Conservation (phyloP, 2,329 filamentous ascomycete species). For the Penicillium expansum region DNA sequence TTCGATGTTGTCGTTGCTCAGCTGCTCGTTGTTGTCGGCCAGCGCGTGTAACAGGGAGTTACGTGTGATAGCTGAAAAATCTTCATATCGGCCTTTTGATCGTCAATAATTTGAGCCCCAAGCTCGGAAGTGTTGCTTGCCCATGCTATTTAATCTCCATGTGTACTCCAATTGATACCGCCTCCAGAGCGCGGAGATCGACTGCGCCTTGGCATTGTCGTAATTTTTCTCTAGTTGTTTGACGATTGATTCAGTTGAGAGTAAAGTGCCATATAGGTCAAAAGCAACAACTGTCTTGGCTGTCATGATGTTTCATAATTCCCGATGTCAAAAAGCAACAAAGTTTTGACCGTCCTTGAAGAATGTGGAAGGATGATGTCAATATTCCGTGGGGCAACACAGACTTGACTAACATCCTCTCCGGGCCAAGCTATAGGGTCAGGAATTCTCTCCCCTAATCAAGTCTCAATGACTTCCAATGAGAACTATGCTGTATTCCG, state of each 20-base stretch:
- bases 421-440: background rate
- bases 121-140: constrained; percentile 43
- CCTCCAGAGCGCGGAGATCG: constrained; percentile 62
- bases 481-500: constrained; percentile 67
- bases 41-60: constrained; percentile 63
- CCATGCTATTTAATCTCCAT: constrained; percentile 73
- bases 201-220: constrained; percentile 55
- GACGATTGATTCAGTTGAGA: constrained; percentile 69
- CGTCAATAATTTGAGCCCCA: background rate
- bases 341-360: background rate
- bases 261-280: constrained; percentile 71
- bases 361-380: constrained; percentile 16
- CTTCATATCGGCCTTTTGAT: constrained; percentile 55
- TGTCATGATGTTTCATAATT: constrained; percentile 12
- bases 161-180: constrained; percentile 74
- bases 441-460: background rate
- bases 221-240: constrained; percentile 57
- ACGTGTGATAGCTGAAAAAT: constrained; percentile 63
- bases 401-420: background rate
- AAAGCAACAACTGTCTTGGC: constrained; percentile 60
- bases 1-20: constrained; percentile 47
- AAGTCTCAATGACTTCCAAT: constrained; percentile 23
- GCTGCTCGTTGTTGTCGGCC: constrained; percentile 52
- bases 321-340: background rate
- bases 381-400: constrained; percentile 13